Conservation (phyloP, 495 filamentous ascomycete species). For the Lichenothelia convexa region DNA sequence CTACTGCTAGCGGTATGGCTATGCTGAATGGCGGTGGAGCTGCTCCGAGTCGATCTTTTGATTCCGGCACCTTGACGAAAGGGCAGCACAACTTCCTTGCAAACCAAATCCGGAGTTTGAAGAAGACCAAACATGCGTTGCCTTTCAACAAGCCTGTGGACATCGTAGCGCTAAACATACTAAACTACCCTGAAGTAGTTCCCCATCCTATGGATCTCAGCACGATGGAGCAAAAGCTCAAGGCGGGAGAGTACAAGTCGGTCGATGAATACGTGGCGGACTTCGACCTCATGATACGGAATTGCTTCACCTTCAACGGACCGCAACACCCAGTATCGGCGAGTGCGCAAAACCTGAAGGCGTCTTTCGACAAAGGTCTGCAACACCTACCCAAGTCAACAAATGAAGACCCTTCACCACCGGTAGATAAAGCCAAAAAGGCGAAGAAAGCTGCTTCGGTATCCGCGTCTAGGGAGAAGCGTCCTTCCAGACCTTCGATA, state of each 20-base stretch:
- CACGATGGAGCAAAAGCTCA: constrained; percentile 64
- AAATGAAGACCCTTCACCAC: constrained; percentile 32
- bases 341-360: constrained; percentile 41
- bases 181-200: constrained; percentile 52
- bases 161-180: constrained; percentile 42
- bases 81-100: constrained; percentile 37
- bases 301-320: constrained; percentile 69
- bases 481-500: constrained; percentile 28
- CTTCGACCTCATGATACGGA: constrained; percentile 54
- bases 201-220: constrained; percentile 64
- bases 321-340: constrained; percentile 48
- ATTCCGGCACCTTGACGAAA: constrained; percentile 28
- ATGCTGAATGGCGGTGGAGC: constrained; percentile 1
- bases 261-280: constrained; percentile 51
- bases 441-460: constrained; percentile 28
- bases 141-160: constrained; percentile 66
- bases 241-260: constrained; percentile 41
- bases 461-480: too few relatives aligned
- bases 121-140: constrained; percentile 58
- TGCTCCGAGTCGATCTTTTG: constrained; percentile 8
- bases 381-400: constrained; percentile 24
- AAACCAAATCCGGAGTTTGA: constrained; percentile 46
- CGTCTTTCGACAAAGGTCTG: constrained; percentile 42
- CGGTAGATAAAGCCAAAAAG: constrained; percentile 38
- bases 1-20: not conserved